Conservation (phyloP, 805 yeast genomes). For the Metschnikowia proteae region DNA sequence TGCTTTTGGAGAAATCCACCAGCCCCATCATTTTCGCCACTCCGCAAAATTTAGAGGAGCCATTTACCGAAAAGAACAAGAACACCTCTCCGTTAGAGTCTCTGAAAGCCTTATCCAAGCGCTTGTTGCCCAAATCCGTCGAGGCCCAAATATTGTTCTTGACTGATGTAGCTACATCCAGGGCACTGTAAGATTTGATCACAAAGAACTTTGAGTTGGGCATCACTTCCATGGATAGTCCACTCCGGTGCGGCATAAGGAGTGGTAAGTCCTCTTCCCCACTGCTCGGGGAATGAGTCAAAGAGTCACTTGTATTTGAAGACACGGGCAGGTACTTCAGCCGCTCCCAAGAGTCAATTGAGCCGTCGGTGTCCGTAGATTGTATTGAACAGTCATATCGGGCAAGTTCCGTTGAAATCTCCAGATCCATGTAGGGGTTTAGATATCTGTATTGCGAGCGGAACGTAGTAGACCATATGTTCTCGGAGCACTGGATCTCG, state of each 20-base stretch:
- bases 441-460: neutral
- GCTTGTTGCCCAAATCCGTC: slow-evolving; percentile 52
- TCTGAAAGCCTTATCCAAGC: slow-evolving; percentile 44
- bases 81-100: slow-evolving; percentile 33
- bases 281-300: neutral
- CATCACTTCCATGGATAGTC: neutral
- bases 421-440: neutral
- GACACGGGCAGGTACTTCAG: neutral
- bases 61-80: slow-evolving; percentile 55
- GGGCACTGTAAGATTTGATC: slow-evolving; percentile 49
- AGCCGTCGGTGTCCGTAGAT: neutral
- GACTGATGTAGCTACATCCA: slow-evolving; percentile 49
- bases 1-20: slow-evolving; percentile 34
- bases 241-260: neutral
- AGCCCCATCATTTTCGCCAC: slow-evolving; percentile 46
- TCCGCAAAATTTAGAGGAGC: slow-evolving; percentile 44
- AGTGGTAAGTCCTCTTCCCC: neutral
- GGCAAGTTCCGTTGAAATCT: neutral
- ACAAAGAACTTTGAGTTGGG: slow-evolving; percentile 39
- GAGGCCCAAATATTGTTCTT: slow-evolving; percentile 55
- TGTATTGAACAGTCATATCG: neutral
- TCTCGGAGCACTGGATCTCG: neutral
- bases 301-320: neutral
- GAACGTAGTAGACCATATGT: neutral
- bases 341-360: neutral